Percentiles rank a stretch among this genome's conserved stretches.
Conservation (phyloP, 129 eudicot species). For the Oenanthe sinensis region DNA sequence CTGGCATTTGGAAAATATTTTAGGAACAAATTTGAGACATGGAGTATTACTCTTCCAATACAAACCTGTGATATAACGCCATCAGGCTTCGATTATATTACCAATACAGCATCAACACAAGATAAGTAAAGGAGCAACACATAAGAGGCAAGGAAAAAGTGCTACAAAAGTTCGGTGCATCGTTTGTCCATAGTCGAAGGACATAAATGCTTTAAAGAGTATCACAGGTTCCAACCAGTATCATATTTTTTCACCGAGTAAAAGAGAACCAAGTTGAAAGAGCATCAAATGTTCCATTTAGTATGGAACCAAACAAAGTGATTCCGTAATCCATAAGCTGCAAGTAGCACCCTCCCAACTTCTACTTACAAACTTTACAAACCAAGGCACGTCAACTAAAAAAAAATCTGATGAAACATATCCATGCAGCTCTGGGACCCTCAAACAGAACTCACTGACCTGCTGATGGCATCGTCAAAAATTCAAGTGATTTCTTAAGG, state of each 20-base stretch:
- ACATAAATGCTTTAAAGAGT: background rate
- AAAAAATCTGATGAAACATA: background rate
- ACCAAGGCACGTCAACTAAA: constrained; percentile 9
- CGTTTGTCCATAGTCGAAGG: background rate
- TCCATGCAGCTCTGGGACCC: background rate
- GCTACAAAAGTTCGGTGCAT: background rate
- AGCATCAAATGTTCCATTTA: background rate
- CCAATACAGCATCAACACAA: background rate
- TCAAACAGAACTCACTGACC: constrained; percentile 34
- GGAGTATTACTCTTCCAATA: no score
- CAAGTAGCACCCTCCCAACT: background rate
- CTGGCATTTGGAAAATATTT: no score
- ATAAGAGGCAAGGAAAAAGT: background rate
- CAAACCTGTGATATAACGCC: background rate
- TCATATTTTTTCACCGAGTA: no score
- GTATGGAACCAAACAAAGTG: background rate
- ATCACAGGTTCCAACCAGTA: background rate
- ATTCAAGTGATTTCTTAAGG: constrained; percentile 82
- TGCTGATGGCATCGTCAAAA: constrained; percentile 71
- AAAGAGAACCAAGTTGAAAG: background rate
- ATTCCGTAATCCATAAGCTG: background rate
- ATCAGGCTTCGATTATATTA: background rate
- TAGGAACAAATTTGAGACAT: no score
- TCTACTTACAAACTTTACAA: constrained; percentile 14
- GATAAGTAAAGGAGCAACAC: background rate